Conservation (phyloP, 371 early-diverging fungal species). For the Mortierella polycephala region DNA sequence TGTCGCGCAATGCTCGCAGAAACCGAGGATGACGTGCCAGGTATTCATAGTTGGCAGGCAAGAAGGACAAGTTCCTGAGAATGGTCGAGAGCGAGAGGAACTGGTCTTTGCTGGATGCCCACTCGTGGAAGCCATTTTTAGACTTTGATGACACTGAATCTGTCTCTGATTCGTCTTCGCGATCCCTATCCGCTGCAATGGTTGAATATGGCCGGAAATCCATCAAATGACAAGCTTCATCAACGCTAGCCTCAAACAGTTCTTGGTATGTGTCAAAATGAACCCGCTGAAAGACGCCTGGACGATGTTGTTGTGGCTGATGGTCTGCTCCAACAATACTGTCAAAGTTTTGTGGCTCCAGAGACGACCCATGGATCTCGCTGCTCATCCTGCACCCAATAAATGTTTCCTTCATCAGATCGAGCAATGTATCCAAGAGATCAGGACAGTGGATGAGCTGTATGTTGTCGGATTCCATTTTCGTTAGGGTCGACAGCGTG, state of each 20-base stretch:
- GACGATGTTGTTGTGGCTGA: neutral
- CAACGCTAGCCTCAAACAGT: conserved; percentile 61
- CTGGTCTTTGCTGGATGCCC: conserved; percentile 42
- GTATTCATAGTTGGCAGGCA: conserved; percentile 68
- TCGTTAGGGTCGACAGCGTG: conserved; percentile 70
- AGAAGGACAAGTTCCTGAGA: conserved; percentile 74
- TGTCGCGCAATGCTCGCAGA: conserved; percentile 51
- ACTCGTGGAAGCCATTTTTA: conserved; percentile 11
- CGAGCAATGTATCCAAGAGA: conserved; percentile 63
- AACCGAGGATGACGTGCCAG: conserved; percentile 68
- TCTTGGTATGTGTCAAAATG: conserved; percentile 56
- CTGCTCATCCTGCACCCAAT: conserved; percentile 18
- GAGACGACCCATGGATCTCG: neutral
- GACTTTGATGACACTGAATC: conserved; percentile 1
- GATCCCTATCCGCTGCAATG: neutral
- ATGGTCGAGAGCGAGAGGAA: conserved; percentile 58
- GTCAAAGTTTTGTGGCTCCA: neutral
- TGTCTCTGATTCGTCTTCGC: conserved; percentile 6
- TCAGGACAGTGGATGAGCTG: conserved; percentile 62
- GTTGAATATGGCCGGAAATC: conserved; percentile 10
- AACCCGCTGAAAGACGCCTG: conserved; percentile 20
- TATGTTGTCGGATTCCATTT: conserved; percentile 43
- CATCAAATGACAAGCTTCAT: conserved; percentile 52
- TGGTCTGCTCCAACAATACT: neutral
- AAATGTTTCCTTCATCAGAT: conserved; percentile 42